Percentiles rank a stretch among this genome's conserved stretches.
Evolutionary conservation across 495 filamentous ascomycete genomes (phyloP).

Genomic region (Cercophora sp.): DNA sequence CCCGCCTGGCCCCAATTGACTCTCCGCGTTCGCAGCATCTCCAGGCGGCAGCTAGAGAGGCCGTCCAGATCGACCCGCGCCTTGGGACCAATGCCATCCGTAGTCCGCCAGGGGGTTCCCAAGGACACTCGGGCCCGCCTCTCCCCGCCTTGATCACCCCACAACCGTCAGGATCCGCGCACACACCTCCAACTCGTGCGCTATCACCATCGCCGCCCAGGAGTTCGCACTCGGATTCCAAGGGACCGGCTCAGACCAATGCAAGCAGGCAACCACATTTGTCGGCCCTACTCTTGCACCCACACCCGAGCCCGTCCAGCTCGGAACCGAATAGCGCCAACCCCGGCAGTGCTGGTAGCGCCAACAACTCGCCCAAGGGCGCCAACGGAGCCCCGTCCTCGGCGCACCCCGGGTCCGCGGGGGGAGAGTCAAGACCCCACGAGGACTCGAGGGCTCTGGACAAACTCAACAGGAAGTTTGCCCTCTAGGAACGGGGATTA

Average conservation of each 20-base stretch:
- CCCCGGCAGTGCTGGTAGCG: constrained; percentile 31
- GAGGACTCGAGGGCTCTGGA: constrained; percentile 62
- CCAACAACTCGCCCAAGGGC: constrained; percentile 30
- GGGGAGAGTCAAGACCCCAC: background rate
- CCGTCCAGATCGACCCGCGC: constrained; percentile 34
- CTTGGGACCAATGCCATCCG: no score
- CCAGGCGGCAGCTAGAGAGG: constrained; percentile 29
- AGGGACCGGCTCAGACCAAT: background rate
- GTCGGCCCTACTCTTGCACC: constrained; percentile 32
- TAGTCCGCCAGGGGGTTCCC: no score
- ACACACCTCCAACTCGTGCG: constrained; percentile 26
- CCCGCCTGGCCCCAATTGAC: constrained; percentile 15
- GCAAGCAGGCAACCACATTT: constrained; percentile 35
- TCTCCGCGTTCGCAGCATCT: constrained; percentile 41
- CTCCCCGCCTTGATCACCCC: constrained; percentile 23
- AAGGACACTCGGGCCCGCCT: constrained; percentile 3
- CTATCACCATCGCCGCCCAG: constrained; percentile 33
- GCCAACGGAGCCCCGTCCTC: no score
- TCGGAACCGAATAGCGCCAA: constrained; percentile 41
- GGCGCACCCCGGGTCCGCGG: no score
- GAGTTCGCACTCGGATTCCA: constrained; percentile 21
- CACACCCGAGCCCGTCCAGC: constrained; percentile 31
- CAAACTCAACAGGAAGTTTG: constrained; percentile 40
- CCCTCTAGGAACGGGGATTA: background rate
- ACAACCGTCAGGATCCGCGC: constrained; percentile 4